Percentiles rank a stretch among this genome's conserved stretches.
Evolutionary conservation across 805 yeast species (phyloP).

Genomic region (Blastobotrys terrestris): DNA sequence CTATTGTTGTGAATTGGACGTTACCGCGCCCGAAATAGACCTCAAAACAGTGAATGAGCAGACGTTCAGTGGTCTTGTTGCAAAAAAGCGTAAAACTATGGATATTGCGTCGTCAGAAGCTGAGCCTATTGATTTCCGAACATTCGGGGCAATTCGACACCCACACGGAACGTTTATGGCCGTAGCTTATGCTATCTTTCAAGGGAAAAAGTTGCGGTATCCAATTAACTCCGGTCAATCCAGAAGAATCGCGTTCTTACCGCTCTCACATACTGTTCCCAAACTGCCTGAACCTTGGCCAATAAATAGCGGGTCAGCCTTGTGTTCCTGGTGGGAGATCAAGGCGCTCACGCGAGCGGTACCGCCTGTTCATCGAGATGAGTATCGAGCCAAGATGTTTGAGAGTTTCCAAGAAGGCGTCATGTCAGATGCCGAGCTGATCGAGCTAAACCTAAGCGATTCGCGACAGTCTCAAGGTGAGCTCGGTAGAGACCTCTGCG

Average conservation of each 20-base stretch:
- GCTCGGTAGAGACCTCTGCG: not conserved
- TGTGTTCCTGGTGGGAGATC: conserved; percentile 17
- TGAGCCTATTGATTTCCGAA: conserved; percentile 10
- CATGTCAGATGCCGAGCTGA: not conserved
- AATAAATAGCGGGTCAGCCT: conserved; percentile 9
- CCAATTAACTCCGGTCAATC: conserved; percentile 18
- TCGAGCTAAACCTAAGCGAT: not conserved
- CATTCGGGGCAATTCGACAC: conserved; percentile 15
- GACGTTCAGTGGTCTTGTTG: not conserved
- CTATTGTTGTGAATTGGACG: not conserved
- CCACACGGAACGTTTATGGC: conserved; percentile 18
- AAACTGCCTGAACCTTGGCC: conserved; percentile 5
- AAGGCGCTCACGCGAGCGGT: conserved; percentile 8
- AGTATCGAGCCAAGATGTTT: not conserved
- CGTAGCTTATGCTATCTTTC: conserved; percentile 14
- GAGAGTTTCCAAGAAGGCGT: not conserved
- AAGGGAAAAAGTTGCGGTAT: conserved; percentile 16
- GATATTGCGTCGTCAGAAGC: not conserved
- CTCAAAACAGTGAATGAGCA: not conserved
- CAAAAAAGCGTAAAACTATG: not conserved
- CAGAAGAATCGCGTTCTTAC: conserved; percentile 15
- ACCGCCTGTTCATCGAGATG: conserved; percentile 1
- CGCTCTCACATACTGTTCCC: conserved; percentile 1
- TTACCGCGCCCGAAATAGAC: not conserved
- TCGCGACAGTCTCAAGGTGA: not conserved